phyloP scores from a whole-genome alignment of 805 yeast species.

The Candida arabinofermentans region DNA sequence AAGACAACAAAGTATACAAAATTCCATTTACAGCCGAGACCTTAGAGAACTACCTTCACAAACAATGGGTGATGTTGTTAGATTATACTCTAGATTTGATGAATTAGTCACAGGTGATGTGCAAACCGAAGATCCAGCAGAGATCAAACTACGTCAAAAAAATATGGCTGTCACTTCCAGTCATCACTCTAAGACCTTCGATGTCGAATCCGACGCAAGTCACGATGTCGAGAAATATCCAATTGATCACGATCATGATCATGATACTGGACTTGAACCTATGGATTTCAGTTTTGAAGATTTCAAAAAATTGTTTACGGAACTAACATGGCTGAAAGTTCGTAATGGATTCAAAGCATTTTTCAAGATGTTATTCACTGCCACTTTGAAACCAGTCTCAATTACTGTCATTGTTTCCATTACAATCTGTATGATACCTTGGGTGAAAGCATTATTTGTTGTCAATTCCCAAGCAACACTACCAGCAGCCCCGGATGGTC shows the following conservation, averaged over 20 bases:
- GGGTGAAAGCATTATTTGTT: constrained; percentile 70
- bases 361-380: constrained; percentile 28
- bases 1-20: constrained; percentile 4
- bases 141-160: constrained; percentile 7
- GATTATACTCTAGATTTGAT: constrained; percentile 48
- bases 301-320: not conserved
- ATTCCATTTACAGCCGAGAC: constrained; percentile 9
- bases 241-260: not conserved
- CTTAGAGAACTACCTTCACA: constrained; percentile 38
- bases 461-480: constrained; percentile 43
- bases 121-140: constrained; percentile 13
- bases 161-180: too few relatives aligned
- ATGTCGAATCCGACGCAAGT: too few relatives aligned
- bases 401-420: constrained; percentile 63
- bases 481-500: constrained; percentile 76
- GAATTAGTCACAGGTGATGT: constrained; percentile 22
- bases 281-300: not conserved
- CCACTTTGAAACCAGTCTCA: constrained; percentile 69
- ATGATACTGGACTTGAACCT: not conserved
- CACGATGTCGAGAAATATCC: not conserved
- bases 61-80: constrained; percentile 41
- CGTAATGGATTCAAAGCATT: not conserved
- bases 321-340: not conserved
- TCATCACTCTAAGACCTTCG: too few relatives aligned
- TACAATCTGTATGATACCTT: constrained; percentile 78